Evolutionary conservation across 768 basidiomycete genomes (phyloP).

Genomic region (Tubosaeta sp.): DNA sequence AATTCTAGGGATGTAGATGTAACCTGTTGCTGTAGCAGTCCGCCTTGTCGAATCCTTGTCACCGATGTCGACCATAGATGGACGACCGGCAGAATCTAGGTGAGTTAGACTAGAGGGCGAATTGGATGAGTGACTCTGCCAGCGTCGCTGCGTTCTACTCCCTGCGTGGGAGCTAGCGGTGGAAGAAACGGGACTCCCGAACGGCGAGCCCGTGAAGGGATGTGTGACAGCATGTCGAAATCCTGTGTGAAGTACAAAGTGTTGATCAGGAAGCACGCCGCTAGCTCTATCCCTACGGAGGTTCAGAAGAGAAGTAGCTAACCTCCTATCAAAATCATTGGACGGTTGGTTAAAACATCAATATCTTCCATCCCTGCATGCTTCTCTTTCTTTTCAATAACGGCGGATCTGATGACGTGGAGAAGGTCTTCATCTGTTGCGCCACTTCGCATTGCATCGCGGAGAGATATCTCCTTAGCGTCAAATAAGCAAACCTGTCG

Average conservation of each 20-base stretch:
- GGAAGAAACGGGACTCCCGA: not conserved
- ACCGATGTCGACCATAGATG: conserved; percentile 81
- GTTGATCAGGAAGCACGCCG: conserved; percentile 19
- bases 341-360: conserved; percentile 70
- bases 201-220: not conserved
- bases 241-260: conserved; percentile 24
- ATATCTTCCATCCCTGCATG: conserved; percentile 84
- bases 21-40: conserved; percentile 69
- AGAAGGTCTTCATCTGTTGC: conserved; percentile 62
- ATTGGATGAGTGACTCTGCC: conserved; percentile 15
- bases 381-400: conserved; percentile 69
- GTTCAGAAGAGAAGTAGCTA: conserved; percentile 47
- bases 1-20: conserved; percentile 59
- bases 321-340: conserved; percentile 95
- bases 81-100: conserved; percentile 63
- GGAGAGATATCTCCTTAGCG: conserved; percentile 75
- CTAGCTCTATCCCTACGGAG: conserved; percentile 16
- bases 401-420: conserved; percentile 57
- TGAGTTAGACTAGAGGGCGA: conserved; percentile 51
- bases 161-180: not conserved
- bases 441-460: conserved; percentile 66
- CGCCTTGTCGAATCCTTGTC: conserved; percentile 59
- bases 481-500: conserved; percentile 83
- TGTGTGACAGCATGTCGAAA: conserved; percentile 2
- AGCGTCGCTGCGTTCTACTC: conserved; percentile 18